Evolutionary conservation across 1,284 basidiomycete species (phyloP).

Genomic region (Malassezia nana): DNA sequence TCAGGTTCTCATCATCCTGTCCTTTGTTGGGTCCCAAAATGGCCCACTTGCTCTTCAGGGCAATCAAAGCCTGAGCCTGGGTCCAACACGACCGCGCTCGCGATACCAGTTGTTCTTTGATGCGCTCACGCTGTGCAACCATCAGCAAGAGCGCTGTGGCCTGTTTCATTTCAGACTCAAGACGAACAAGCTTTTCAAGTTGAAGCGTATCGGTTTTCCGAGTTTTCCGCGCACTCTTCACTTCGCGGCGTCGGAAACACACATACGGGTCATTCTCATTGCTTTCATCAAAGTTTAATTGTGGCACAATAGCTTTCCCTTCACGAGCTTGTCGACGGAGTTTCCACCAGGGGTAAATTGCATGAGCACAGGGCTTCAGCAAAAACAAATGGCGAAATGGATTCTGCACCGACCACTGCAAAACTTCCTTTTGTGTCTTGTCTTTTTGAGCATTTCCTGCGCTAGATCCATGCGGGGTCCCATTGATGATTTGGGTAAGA

Average conservation of each 20-base stretch:
- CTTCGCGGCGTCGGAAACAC: conserved; percentile 91
- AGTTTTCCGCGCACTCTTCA: conserved; percentile 88
- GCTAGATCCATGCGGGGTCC: neutral
- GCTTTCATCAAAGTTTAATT: conserved; percentile 63
- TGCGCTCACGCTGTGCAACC: conserved; percentile 41
- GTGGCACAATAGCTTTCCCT: conserved; percentile 32
- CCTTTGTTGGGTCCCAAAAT: conserved; percentile 33
- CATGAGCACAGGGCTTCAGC: conserved; percentile 30
- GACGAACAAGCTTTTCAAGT: conserved; percentile 44
- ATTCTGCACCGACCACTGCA: conserved; percentile 33
- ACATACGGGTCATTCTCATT: conserved; percentile 94
- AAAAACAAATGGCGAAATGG: conserved; percentile 39
- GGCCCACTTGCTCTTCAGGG: conserved; percentile 39
- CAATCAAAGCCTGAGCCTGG: conserved; percentile 28
- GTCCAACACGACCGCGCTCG: conserved; percentile 36
- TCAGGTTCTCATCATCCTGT: conserved; percentile 40
- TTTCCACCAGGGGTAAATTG: conserved; percentile 45
- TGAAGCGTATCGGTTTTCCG: conserved; percentile 52
- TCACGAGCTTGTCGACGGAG: conserved; percentile 38
- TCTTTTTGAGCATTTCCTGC: neutral
- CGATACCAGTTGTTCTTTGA: conserved; percentile 30
- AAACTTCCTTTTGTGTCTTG: neutral
- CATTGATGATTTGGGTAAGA: neutral
- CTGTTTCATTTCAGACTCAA: conserved; percentile 38
- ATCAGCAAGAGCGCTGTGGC: conserved; percentile 30